Evolutionary conservation across 306 rosid species (phyloP).

Genomic region (Acacia confusa): DNA sequence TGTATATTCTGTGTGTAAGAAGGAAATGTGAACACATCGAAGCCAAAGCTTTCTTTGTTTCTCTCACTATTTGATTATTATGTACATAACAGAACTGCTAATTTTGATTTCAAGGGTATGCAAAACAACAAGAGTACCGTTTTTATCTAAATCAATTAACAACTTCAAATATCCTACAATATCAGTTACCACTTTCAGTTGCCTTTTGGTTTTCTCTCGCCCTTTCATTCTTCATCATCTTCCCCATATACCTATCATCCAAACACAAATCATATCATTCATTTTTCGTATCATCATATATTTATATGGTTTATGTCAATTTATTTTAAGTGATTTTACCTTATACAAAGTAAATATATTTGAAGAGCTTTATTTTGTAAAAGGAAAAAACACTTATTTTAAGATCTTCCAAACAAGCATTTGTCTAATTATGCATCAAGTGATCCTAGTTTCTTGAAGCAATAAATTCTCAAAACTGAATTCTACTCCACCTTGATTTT

Average conservation of each 20-base stretch:
- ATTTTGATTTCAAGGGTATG: background rate
- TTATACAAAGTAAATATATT: too few species aligned
- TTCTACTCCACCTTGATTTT: background rate
- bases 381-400: too few species aligned
- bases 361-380: too few species aligned
- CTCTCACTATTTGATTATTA: background rate
- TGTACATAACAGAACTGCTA: background rate
- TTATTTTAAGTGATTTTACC: too few species aligned
- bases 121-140: background rate
- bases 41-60: background rate
- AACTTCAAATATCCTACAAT: background rate
- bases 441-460: background rate
- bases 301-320: too few species aligned
- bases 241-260: constrained; percentile 21
- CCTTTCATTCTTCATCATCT: constrained; percentile 38
- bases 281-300: too few species aligned
- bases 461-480: background rate
- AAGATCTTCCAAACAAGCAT: too few species aligned
- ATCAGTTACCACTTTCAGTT: background rate
- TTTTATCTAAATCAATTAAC: background rate
- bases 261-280: background rate
- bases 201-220: background rate
- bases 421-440: background rate
- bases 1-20: background rate
- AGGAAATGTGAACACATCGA: background rate